phyloP scores from a whole-genome alignment of 495 filamentous ascomycete genomes.

The Daldinia vernicosa region DNA sequence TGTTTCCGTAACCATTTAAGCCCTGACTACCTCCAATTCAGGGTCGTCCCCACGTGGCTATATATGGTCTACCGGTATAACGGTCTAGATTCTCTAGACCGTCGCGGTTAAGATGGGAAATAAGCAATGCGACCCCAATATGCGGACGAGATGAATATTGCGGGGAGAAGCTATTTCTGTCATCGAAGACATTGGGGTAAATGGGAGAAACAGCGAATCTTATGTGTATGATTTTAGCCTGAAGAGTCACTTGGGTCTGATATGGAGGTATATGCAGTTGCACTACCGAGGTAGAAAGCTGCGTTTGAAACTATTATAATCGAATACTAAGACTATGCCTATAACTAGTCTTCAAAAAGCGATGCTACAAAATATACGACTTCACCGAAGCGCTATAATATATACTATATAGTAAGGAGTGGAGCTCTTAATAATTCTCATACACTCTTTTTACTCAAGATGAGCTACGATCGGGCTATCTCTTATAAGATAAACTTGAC shows the following conservation, averaged over 20 bases:
- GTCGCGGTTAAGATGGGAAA: slow-evolving; percentile 36
- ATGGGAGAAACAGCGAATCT: neutral
- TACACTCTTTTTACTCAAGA: no score
- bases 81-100: slow-evolving; percentile 20
- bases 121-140: slow-evolving; percentile 21
- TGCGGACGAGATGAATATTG: slow-evolving; percentile 24
- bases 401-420: no score
- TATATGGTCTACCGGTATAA: slow-evolving; percentile 14
- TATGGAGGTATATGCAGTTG: neutral
- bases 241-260: slow-evolving; percentile 8
- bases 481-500: no score
- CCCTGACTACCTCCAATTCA: neutral
- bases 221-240: slow-evolving; percentile 19
- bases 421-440: no score
- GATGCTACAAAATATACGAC: neutral
- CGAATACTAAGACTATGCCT: neutral
- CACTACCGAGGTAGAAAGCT: slow-evolving; percentile 2
- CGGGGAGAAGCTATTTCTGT: slow-evolving; percentile 31
- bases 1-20: neutral
- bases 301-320: neutral
- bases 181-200: neutral
- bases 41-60: slow-evolving; percentile 12
- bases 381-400: no score
- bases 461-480: no score
- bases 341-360: neutral